These are phyloP conservation scores for Fusarium musae DNA, from an alignment of 2,329 filamentous ascomycete genomes.

Conservation along the genomic window DNA sequence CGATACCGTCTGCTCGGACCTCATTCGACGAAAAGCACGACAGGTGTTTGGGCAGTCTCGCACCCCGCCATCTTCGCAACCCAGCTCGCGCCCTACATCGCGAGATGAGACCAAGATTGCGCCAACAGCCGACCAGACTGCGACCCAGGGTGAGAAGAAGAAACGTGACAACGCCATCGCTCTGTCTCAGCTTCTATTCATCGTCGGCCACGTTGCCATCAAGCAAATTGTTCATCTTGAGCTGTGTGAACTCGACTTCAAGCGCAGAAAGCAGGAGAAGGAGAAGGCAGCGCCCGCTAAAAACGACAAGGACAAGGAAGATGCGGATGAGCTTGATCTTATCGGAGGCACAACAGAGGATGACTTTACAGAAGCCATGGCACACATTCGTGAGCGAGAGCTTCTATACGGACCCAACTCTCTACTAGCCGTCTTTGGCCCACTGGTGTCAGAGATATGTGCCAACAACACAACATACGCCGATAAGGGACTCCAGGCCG, in stretches of 20 bases:
- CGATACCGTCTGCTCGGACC: slow-evolving; percentile 90
- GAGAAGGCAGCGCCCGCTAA: slow-evolving; percentile 71
- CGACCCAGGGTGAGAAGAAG: slow-evolving; percentile 56
- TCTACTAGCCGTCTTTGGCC: slow-evolving; percentile 89
- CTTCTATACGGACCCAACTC: slow-evolving; percentile 84
- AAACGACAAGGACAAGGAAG: slow-evolving; percentile 66
- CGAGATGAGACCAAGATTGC: slow-evolving; percentile 55
- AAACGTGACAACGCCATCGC: slow-evolving; percentile 76
- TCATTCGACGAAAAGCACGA: slow-evolving; percentile 87
- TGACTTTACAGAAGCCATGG: slow-evolving; percentile 88
- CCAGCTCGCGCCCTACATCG: slow-evolving; percentile 60
- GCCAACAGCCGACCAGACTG: slow-evolving; percentile 48
- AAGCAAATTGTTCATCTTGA: slow-evolving; percentile 99
- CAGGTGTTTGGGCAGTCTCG: slow-evolving; percentile 72
- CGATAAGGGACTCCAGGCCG: slow-evolving; percentile 89
- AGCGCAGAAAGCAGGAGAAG: slow-evolving; percentile 91
- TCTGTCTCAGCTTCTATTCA: slow-evolving; percentile 91
- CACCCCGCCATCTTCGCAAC: slow-evolving; percentile 56
- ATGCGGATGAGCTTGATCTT: slow-evolving; percentile 90
- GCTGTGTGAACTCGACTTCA: slow-evolving; percentile 97
- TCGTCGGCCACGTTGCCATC: slow-evolving; percentile 95
- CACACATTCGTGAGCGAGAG: slow-evolving; percentile 85
- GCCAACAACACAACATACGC: slow-evolving; percentile 93
- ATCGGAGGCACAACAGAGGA: slow-evolving; percentile 97
- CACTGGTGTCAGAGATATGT: slow-evolving; percentile 92